Percentiles rank a stretch among this genome's conserved stretches.
These are phyloP conservation scores for Arctium lappa DNA, from an alignment of 129 eudicot genomes.

Conservation along the genomic window DNA sequence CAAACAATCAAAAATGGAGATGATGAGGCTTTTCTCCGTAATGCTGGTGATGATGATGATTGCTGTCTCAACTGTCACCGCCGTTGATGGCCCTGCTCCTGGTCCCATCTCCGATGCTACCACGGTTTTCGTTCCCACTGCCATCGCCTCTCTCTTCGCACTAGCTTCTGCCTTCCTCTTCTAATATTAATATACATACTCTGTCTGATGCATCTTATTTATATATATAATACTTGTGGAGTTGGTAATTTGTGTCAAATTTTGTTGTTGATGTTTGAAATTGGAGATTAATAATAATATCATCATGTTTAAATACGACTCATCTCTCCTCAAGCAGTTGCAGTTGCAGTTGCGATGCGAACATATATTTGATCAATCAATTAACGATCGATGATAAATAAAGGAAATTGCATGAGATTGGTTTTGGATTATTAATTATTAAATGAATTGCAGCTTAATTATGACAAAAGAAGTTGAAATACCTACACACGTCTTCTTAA, in stretches of 20 bases:
- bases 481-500: too few relatives aligned
- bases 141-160: conserved; percentile 7
- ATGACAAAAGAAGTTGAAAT: too few relatives aligned
- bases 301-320: background rate
- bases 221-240: background rate
- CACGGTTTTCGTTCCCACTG: conserved; percentile 1
- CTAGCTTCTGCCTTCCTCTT: conserved; percentile 11
- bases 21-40: conserved; percentile 13
- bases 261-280: background rate
- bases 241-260: background rate
- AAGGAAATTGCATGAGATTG: background rate
- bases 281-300: background rate
- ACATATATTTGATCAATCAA: background rate
- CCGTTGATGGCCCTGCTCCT: conserved; percentile 19
- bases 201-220: background rate
- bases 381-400: background rate
- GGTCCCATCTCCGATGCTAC: conserved; percentile 22
- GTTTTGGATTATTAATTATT: too few relatives aligned
- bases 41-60: conserved; percentile 12
- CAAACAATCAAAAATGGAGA: conserved; percentile 12
- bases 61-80: conserved; percentile 12
- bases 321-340: background rate
- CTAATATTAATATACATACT: background rate
- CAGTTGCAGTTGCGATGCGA: background rate
- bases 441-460: too few relatives aligned